Base-by-base conservation (phyloP, 2,329 filamentous ascomycete species). In the Knufia fluminis region DNA sequence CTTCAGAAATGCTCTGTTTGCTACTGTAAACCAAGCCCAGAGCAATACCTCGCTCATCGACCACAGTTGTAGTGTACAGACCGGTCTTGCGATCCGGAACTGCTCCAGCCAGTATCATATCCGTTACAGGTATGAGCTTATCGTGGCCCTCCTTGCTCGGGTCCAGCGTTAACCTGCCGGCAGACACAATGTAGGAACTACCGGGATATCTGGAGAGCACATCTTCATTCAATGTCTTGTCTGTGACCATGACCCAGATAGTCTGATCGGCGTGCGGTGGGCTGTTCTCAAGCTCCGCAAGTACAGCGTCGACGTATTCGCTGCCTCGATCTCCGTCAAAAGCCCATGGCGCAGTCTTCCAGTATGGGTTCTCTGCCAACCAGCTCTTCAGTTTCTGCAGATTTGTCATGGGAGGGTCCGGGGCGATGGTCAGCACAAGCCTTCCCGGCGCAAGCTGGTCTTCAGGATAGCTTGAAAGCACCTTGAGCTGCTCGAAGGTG, bases 21-120 rank as follows among this genome's bases (percentile, higher is more conserved):
- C 86, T 96, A 68, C 90, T 95, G 74, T 96, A 98, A 16, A 96
- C 92, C 56, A 98, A 71, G 0, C 92, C 92, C 12, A 98, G 72
- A 7, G 88, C 86, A 17, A 85, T 74, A 1, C 89, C 90, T 43
- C 84, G 75, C 72, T 95, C 87, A 63, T 98, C 88, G 1, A 86
- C 89, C 6, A 98, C 92, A 3, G 95, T 78, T 0, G 92, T 98
- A 1, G 92, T 84, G 58, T 94, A 80, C 7, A 98, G 76, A 7
- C 85, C 84, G 63, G 96, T 94, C 3, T 80, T 68, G 55, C 89
- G 78, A 66, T 98, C 92, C 33, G 86, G 87, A 54, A 78, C 83
- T 68, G 89, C 89, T 55, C 82, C 81, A 2, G 79, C 76, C 45
- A 87, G 78, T 53, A 97, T 74, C 24, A 96, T 69, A 60, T 79